A percentile compares a stretch with the other conserved stretches of the same genome.
These are phyloP conservation scores for Hymenoscyphus repandus DNA, from an alignment of 2,329 filamentous ascomycete genomes.

Conservation along the genomic window DNA sequence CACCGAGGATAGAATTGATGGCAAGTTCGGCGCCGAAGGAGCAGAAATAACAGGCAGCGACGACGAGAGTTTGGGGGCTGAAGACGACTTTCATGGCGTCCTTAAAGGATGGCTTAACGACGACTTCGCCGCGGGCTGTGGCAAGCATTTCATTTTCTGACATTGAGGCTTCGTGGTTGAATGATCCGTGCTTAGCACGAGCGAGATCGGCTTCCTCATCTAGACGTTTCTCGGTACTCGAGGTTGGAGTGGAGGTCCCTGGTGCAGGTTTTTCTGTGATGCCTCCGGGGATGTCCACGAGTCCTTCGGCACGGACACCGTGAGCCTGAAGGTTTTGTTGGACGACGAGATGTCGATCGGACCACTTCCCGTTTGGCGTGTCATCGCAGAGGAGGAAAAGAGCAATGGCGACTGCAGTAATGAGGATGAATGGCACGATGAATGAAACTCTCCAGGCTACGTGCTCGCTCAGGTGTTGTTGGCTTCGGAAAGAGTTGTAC, in stretches of 20 bases:
- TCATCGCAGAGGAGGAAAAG: constrained; percentile 74
- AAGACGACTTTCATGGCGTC: constrained; percentile 42
- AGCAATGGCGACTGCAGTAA: constrained; percentile 58
- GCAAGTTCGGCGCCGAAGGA: constrained; percentile 60
- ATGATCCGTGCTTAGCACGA: constrained; percentile 37
- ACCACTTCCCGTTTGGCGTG: constrained; percentile 78
- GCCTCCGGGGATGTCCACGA: constrained; percentile 28
- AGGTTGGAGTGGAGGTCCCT: constrained; percentile 4
- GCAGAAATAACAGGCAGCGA: constrained; percentile 53
- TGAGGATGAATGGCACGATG: constrained; percentile 74
- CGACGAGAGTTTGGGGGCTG: constrained; percentile 50
- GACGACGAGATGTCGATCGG: constrained; percentile 49
- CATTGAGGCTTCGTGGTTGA: constrained; percentile 40
- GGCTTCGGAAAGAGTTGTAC: constrained; percentile 66
- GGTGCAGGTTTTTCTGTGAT: constrained; percentile 18
- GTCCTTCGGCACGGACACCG: constrained; percentile 38
- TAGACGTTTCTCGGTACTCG: constrained; percentile 30
- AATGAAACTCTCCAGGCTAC: constrained; percentile 82
- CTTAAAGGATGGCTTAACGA: constrained; percentile 51
- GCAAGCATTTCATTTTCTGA: constrained; percentile 47
- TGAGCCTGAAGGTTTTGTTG: constrained; percentile 42
- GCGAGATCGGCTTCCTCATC: constrained; percentile 44
- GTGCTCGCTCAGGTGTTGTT: constrained; percentile 55
- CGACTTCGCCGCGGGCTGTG: constrained; percentile 46
- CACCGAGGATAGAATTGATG: constrained; percentile 54